These are phyloP conservation scores for Carex kokanica DNA, from an alignment of 176 grass and related monocot species.

Conservation along the genomic window DNA sequence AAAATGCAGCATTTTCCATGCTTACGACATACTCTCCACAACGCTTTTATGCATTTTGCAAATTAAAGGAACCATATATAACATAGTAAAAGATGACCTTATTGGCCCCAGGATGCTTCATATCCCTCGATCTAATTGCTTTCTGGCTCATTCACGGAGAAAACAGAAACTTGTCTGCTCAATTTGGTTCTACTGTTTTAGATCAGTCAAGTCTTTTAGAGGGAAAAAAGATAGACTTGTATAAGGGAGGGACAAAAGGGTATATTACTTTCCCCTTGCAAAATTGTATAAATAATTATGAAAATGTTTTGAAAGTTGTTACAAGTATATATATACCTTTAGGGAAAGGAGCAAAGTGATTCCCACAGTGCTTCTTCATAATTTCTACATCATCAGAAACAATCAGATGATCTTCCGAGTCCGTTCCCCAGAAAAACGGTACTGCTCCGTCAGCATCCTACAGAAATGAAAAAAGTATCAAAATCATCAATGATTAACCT, in stretches of 20 bases:
- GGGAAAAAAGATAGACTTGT: not conserved
- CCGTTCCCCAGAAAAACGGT: conserved; percentile 33
- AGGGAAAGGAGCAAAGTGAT: conserved; percentile 34
- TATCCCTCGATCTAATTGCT: not conserved
- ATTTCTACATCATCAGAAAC: conserved; percentile 28
- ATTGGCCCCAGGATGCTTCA: not conserved
- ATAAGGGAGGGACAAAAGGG: not conserved
- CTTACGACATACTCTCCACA: not conserved
- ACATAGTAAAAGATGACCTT: not conserved
- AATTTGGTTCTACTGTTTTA: not conserved
- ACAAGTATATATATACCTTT: conserved; percentile 32
- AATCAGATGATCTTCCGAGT: conserved; percentile 32
- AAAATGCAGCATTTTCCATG: not conserved
- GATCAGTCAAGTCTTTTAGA: not conserved
- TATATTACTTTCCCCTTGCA: not conserved
- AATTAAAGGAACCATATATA: not conserved
- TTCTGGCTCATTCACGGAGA: not conserved
- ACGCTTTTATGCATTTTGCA: not conserved
- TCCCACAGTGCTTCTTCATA: conserved; percentile 43
- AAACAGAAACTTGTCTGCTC: not conserved
- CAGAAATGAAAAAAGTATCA: not conserved
- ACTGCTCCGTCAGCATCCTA: conserved; percentile 33
- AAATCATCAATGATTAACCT: not conserved
- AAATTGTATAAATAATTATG: not conserved
- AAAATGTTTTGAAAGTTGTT: not conserved